phyloP scores from a whole-genome alignment of 140 eudicot genomes.

The Ambrosia hybrid region DNA sequence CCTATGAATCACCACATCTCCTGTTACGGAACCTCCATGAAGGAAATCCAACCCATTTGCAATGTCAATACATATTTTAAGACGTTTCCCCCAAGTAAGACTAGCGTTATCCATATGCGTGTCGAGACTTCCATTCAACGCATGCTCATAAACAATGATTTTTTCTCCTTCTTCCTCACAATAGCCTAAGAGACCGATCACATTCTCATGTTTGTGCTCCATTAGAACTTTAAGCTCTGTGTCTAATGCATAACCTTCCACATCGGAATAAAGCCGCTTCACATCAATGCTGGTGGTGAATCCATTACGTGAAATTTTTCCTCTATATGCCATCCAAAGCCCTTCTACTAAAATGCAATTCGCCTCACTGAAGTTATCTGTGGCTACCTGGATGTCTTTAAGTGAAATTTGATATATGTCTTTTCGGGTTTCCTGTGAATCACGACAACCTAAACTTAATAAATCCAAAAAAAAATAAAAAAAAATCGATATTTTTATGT shows the following conservation, averaged over 20 bases:
- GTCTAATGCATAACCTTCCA: background rate
- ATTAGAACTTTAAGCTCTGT: background rate
- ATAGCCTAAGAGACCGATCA: background rate
- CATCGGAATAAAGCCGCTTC: background rate
- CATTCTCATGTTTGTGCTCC: background rate
- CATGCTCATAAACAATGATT: conserved; percentile 13
- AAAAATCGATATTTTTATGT: no score
- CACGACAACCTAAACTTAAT: no score
- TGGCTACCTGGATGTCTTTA: background rate
- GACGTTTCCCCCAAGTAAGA: conserved; percentile 19
- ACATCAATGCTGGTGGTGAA: background rate
- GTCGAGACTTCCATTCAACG: conserved; percentile 3
- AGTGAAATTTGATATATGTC: background rate
- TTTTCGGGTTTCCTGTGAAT: background rate
- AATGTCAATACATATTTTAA: conserved; percentile 26
- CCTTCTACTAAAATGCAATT: no score
- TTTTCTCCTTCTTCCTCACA: background rate
- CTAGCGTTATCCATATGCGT: background rate
- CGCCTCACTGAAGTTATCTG: background rate
- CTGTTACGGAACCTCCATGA: conserved; percentile 9
- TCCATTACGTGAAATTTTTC: background rate
- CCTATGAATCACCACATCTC: conserved; percentile 45
- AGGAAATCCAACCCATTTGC: no score
- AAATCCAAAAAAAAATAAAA: no score
- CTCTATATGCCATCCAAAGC: background rate